These are phyloP conservation scores for Platanthera guangdongensis DNA, from an alignment of 106 monocot genomes.

Conservation along the genomic window DNA sequence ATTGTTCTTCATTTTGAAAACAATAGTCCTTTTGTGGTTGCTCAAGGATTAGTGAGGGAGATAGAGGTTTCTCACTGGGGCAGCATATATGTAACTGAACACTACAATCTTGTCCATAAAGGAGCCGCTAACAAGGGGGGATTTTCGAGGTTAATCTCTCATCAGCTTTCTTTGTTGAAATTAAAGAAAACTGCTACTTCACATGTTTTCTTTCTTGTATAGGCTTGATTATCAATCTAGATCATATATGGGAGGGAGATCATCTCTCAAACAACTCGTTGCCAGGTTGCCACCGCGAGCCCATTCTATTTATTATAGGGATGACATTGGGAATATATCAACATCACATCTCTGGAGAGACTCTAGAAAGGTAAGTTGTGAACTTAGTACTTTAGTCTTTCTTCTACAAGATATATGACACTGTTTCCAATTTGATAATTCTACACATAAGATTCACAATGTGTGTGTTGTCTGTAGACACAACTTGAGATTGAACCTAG, in stretches of 20 bases:
- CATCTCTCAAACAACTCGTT: constrained; percentile 68
- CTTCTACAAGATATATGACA: not conserved
- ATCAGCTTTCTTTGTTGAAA: not conserved
- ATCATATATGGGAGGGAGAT: constrained; percentile 41
- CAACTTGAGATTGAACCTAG: constrained; percentile 84
- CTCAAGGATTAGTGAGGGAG: constrained; percentile 60
- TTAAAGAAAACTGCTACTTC: not conserved
- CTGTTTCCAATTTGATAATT: not conserved
- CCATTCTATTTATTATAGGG: constrained; percentile 95
- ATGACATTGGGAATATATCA: constrained; percentile 97
- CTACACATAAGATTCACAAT: not conserved
- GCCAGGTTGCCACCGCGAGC: constrained; percentile 84
- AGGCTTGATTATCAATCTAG: constrained; percentile 91
- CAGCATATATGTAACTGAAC: constrained; percentile 82
- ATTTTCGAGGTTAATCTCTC: constrained; percentile 66
- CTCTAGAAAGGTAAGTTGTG: constrained; percentile 55
- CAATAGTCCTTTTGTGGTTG: constrained; percentile 80
- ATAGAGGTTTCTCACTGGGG: constrained; percentile 99
- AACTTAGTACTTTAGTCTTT: not conserved
- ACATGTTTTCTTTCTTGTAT: constrained; percentile 12
- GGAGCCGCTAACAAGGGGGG: constrained; percentile 83
- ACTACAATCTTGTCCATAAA: constrained; percentile 77
- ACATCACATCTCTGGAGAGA: constrained; percentile 84
- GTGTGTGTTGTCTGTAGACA: constrained; percentile 46
- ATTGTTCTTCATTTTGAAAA: constrained; percentile 85